Percentiles rank a stretch among this genome's conserved stretches.
phyloP scores from a whole-genome alignment of 805 yeast genomes.

The Sungouiella blattae region DNA sequence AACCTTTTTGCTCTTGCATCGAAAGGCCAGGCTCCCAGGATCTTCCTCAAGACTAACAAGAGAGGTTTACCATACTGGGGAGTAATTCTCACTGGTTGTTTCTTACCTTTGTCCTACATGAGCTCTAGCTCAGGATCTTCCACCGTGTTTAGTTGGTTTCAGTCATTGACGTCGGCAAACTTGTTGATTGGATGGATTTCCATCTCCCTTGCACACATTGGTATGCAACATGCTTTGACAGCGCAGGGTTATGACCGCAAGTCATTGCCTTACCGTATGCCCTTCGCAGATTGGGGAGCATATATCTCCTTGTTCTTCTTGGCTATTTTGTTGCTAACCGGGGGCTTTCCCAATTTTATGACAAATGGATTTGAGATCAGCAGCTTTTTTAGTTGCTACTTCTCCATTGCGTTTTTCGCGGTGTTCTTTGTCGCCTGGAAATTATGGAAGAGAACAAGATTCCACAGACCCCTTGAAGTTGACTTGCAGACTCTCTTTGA shows the following conservation, averaged over 20 bases:
- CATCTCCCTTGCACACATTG: slow-evolving; percentile 29
- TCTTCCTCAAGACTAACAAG: slow-evolving; percentile 28
- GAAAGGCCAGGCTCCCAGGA: slow-evolving; percentile 35
- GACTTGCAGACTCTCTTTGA: slow-evolving; percentile 25
- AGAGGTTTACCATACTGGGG: slow-evolving; percentile 29
- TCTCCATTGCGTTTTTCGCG: slow-evolving; percentile 23
- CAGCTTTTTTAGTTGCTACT: slow-evolving; percentile 20
- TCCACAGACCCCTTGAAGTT: slow-evolving; percentile 14
- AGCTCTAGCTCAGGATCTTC: slow-evolving; percentile 21
- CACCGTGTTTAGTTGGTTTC: slow-evolving; percentile 35
- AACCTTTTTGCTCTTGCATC: slow-evolving; percentile 34
- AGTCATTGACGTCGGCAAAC: slow-evolving; percentile 27
- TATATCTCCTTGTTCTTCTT: slow-evolving; percentile 24
- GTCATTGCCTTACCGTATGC: slow-evolving; percentile 28
- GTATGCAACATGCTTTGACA: slow-evolving; percentile 32
- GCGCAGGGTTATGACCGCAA: slow-evolving; percentile 36
- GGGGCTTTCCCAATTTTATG: slow-evolving; percentile 34
- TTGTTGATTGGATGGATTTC: slow-evolving; percentile 28
- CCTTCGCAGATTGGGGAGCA: slow-evolving; percentile 29
- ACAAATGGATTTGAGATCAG: slow-evolving; percentile 24
- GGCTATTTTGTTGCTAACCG: slow-evolving; percentile 26
- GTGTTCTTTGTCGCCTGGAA: slow-evolving; percentile 31
- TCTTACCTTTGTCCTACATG: slow-evolving; percentile 38
- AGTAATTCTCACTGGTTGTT: slow-evolving; percentile 18
- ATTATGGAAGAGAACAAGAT: slow-evolving; percentile 24